Base-by-base conservation (phyloP, 2,329 filamentous ascomycete species). In the Aspergillus fumigatus region DNA sequence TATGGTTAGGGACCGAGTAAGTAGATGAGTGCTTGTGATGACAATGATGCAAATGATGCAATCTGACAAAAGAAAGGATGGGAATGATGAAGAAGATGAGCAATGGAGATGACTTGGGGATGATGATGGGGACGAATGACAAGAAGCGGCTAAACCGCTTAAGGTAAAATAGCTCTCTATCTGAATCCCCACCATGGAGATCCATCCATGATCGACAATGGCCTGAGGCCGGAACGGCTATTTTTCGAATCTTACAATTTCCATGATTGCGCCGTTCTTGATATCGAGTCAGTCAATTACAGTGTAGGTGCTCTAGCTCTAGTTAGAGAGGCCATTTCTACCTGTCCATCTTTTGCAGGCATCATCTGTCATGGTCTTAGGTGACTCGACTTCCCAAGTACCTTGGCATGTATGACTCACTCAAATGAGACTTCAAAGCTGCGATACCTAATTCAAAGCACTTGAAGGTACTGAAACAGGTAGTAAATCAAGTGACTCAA, bases 191-290 rank as follows among this genome's bases (percentile, higher is more conserved):
- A 38, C 40, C 8, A 21, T 14, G 21, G 11, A 23, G 43, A 47
- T 47, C 23, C 21, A 47, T 47, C 23, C 21, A 47, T 47, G 43
- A 47, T 47, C 43, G 43, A 47, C 41, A 23, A 50, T 55, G 52
- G 56, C 50, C 56, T 55, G 52, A 58, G 53, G 49, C 52, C 41
- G 53, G 53, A 51, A 57, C 11, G 35, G 32, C 14, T 35, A 7
- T 2, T 6, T 35, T 7, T 38, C 5, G 32, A 17, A 35, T 17
- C 32, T 17, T 38, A 6, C 32, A 38, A 38, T 38, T 38, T 38
- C 32, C 32, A 38, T 38, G 32, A 38, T 38, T 38, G 32, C 14
- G 32, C 17, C 14, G 32, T 6, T 5, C 14, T 17, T 38, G 14
- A 38, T 17, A 38, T 38, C 14, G 5, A 38, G 2, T 17, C 17